Conservation (phyloP, 116 monocot genomes). For the Papilionanthe hybrid region DNA sequence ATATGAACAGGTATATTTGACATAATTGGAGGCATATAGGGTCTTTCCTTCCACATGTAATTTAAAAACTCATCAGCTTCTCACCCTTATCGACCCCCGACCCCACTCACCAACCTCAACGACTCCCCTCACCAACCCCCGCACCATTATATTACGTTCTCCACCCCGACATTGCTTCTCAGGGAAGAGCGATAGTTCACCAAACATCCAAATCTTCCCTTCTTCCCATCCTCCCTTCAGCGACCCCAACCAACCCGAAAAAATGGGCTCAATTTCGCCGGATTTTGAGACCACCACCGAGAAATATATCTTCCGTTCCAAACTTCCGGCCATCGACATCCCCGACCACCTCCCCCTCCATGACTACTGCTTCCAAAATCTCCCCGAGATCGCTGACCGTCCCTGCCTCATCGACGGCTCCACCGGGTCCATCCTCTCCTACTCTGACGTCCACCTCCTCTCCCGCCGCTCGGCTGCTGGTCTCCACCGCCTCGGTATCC, state of each 20-base stretch:
- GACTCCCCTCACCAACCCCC: slow-evolving; percentile 7
- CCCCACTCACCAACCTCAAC: neutral
- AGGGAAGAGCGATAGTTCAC: neutral
- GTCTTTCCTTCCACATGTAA: too few relatives aligned
- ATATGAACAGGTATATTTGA: too few relatives aligned
- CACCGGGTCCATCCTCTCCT: slow-evolving; percentile 27
- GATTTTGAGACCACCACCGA: neutral
- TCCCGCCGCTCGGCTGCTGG: slow-evolving; percentile 48
- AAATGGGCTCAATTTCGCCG: slow-evolving; percentile 19
- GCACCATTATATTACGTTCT: neutral
- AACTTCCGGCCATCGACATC: slow-evolving; percentile 53
- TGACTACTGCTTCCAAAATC: slow-evolving; percentile 57
- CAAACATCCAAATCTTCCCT: neutral
- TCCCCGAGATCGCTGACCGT: slow-evolving; percentile 27
- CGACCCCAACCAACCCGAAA: neutral
- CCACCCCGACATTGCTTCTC: neutral
- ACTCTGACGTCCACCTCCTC: slow-evolving; percentile 32
- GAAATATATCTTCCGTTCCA: slow-evolving; percentile 46
- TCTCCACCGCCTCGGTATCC: slow-evolving; percentile 35
- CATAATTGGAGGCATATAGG: too few relatives aligned
- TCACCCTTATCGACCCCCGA: too few relatives aligned
- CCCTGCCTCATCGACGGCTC: slow-evolving; percentile 68
- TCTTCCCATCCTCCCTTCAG: neutral
- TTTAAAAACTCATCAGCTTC: too few relatives aligned
- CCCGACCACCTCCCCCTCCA: slow-evolving; percentile 47